Base-by-base conservation (phyloP, 163 green algal genomes). In the Chlorella variabilis region DNA sequence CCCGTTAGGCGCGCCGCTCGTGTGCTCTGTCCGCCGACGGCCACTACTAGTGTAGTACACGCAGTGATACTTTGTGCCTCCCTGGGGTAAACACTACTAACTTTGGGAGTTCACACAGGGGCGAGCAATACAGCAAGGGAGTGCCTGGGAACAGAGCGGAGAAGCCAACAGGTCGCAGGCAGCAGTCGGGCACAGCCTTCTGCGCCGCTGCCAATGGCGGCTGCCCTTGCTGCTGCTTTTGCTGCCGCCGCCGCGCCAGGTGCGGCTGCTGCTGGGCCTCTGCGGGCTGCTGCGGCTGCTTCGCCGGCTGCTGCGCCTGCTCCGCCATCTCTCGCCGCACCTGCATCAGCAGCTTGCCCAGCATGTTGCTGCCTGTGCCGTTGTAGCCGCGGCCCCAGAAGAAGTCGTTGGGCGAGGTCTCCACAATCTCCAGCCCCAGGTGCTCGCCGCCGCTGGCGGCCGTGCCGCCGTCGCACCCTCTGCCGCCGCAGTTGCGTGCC, bases 321-420 rank as follows among this genome's bases (percentile, higher is more conserved):
- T 86, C 33, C 78, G 83, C 54, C 56, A 95, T 83, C 82, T 94
- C 90, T 9, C 86, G 80, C 7, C 95, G 63, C 29, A 99, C 65
- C 54, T 89, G 59, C 92, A 97, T 97, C 36, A 99, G 89, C 82
- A 98, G 77, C 77, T 83, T 75, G 2, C 96, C 96, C 31, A 99
- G 89, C 38, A 94, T 87, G 85, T 99, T 99, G 33, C 77, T 23
- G 1, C 96, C 96, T 7, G 59, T 89, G 20, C 93, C 90, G 77
- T 97, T 91, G 31, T 94, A 87, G 25, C 97, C 96, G 20, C 81
- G 77, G 1, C 96, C 96, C 96, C 96, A 99, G 75, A 95, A 98
- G 63, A 90, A 95, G 77, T 99, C 96, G 73, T 97, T 85, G 0
- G 96, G 95, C 13, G 91, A 95, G 41, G 82, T 86, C 83, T 99